Evolutionary conservation across 805 yeast species (phyloP).

Genomic region (Saturnispora zaruensis): DNA sequence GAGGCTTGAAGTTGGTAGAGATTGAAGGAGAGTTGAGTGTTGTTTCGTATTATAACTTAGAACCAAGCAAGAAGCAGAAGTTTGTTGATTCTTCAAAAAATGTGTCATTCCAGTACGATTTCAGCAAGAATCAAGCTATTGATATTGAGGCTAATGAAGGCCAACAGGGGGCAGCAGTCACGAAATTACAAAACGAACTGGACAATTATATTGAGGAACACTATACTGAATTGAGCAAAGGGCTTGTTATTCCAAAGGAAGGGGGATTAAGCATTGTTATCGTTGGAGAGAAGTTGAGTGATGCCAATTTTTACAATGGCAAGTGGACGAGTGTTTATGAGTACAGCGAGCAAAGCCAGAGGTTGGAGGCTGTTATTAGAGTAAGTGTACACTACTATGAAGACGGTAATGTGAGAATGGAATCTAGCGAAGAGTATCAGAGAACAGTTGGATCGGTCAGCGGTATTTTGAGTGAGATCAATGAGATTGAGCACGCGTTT

Average conservation of each 20-base stretch:
- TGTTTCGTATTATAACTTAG: conserved; percentile 39
- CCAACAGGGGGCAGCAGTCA: conserved; percentile 1
- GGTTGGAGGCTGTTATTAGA: conserved; percentile 44
- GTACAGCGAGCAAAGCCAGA: conserved; percentile 27
- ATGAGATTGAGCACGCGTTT: conserved; percentile 46
- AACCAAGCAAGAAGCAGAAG: conserved; percentile 34
- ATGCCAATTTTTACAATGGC: conserved; percentile 81
- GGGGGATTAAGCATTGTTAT: conserved; percentile 39
- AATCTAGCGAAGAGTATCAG: conserved; percentile 34
- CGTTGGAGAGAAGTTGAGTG: conserved; percentile 63
- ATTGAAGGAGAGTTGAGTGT: conserved; percentile 26
- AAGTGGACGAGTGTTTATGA: conserved; percentile 70
- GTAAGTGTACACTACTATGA: conserved; percentile 89
- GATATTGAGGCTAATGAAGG: conserved; percentile 38
- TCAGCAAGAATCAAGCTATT: conserved; percentile 37
- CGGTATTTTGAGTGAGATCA: conserved; percentile 38
- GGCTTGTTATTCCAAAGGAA: conserved; percentile 36
- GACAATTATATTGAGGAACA: conserved; percentile 51
- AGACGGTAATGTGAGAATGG: conserved; percentile 88
- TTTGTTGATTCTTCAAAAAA: conserved; percentile 46
- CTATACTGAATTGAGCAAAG: conserved; percentile 51
- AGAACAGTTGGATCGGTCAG: conserved; percentile 5
- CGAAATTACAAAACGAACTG: conserved; percentile 25
- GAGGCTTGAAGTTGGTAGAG: conserved; percentile 28
- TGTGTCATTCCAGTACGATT: conserved; percentile 51